These are phyloP conservation scores for Colletotrichum trifolii DNA, from an alignment of 2,329 filamentous ascomycete species.

Conservation along the genomic window DNA sequence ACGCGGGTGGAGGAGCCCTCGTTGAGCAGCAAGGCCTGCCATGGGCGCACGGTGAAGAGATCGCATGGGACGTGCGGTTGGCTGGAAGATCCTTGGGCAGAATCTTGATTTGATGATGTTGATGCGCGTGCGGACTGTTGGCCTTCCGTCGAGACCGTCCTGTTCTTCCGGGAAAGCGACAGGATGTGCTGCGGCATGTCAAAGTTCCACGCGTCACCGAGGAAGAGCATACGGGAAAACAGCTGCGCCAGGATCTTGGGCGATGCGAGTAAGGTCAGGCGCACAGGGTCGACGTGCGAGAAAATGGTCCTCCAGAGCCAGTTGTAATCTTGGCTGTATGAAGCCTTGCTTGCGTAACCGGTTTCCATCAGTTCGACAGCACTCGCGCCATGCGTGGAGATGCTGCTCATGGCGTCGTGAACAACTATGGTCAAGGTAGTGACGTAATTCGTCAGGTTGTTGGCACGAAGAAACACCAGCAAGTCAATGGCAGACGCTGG, in stretches of 20 bases:
- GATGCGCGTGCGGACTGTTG: background rate
- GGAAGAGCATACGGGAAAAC: slow-evolving; percentile 66
- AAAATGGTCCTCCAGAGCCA: slow-evolving; percentile 70
- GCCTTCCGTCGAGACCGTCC: slow-evolving; percentile 4
- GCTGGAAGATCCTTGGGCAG: background rate
- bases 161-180: slow-evolving; percentile 51
- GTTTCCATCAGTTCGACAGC: slow-evolving; percentile 26
- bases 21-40: slow-evolving; percentile 75
- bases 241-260: slow-evolving; percentile 71
- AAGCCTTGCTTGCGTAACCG: slow-evolving; percentile 28
- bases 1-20: slow-evolving; percentile 80
- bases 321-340: slow-evolving; percentile 44
- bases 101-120: background rate
- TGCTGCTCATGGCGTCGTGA: slow-evolving; percentile 39
- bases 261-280: slow-evolving; percentile 69
- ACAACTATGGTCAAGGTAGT: slow-evolving; percentile 54
- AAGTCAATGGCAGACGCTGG: slow-evolving; percentile 45
- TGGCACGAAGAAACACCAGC: slow-evolving; percentile 51
- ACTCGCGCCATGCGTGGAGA: slow-evolving; percentile 20
- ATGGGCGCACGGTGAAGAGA: slow-evolving; percentile 70
- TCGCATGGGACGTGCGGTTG: slow-evolving; percentile 42
- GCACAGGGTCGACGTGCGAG: slow-evolving; percentile 60
- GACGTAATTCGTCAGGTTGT: slow-evolving; percentile 53
- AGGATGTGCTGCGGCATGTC: slow-evolving; percentile 72
- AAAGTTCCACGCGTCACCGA: slow-evolving; percentile 72